Evolutionary conservation across 2,329 filamentous ascomycete genomes (phyloP), one percentile per base, ranked within the genome.

Genomic region (Calonectria leucothoes): DNA sequence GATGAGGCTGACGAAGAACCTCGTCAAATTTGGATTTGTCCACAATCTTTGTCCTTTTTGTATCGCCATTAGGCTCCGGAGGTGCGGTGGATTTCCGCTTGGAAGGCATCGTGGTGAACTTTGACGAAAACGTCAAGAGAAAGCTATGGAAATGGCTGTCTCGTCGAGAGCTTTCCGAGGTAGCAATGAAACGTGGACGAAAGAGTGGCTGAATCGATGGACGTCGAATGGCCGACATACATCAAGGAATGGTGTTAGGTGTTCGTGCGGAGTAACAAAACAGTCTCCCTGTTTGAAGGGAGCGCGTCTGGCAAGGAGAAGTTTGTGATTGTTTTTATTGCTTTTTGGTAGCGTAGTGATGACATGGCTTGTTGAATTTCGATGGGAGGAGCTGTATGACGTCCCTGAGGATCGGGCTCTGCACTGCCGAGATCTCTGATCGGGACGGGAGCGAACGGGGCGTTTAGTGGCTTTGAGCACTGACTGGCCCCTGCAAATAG

Each of bases 1-100:
- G 87, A 73, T 90, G 89, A 0, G 88, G 88, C 29, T 83, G 80
- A 42, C 84, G 85, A 66, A 89, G 79, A 31, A 82, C 83, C 66
- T 85, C 71, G 7, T 72, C 63, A 10, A 77, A 73, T 49, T 71
- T 64, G 37, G 74, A 75, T 25, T 71, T 83, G 37, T 74, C 74
- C 55, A 69, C 76, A 71, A 71, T 81, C 76, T 84, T 86, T 69
- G 78, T 75, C 77, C 82, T 87, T 75, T 85, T 79, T 33, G 77
- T 75, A 14, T 68, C 75, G 17, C 79, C 81, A 55, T 79, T 81
- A 23, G 74, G 42, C 4, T 77, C 78, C 8, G 76, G 66, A 11
- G 76, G 70, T 10, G 75, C 64, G 6, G 77, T 35, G 5, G 79
- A 71, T 70, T 82, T 83, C 63, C 82, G 82, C 72, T 83, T 84